Evolutionary conservation across 2,329 filamentous ascomycete species (phyloP).

Genomic region (Penicillium fuscoglaucum): DNA sequence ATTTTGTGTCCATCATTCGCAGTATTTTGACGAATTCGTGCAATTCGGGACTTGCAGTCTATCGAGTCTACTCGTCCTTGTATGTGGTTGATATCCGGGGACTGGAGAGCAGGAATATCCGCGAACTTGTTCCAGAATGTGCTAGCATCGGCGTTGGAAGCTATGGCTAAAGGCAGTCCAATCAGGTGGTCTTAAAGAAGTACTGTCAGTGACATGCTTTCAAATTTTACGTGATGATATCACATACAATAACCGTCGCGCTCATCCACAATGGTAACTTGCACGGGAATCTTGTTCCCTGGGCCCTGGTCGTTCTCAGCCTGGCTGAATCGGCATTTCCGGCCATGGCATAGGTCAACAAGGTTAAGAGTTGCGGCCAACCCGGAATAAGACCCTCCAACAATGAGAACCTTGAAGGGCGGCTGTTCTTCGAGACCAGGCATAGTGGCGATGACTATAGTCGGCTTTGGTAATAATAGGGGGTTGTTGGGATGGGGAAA

Average conservation of each 20-base stretch:
- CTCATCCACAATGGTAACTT: conserved; percentile 73
- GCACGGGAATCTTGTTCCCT: conserved; percentile 36
- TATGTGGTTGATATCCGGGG: conserved; percentile 4
- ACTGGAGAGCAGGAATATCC: conserved; percentile 8
- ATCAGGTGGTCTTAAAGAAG: conserved; percentile 4
- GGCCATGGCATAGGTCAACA: conserved; percentile 62
- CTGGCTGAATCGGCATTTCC: conserved; percentile 9
- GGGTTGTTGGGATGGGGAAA: background rate
- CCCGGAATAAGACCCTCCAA: conserved; percentile 71
- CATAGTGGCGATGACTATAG: conserved; percentile 4
- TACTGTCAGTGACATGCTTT: background rate
- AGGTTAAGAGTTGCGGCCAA: conserved; percentile 67
- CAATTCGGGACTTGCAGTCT: conserved; percentile 7
- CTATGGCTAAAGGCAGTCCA: conserved; percentile 5
- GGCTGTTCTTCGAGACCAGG: conserved; percentile 20
- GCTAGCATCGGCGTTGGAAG: conserved; percentile 3
- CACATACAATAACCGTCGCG: conserved; percentile 71
- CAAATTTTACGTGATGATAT: background rate
- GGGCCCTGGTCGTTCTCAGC: conserved; percentile 47
- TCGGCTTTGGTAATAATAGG: background rate
- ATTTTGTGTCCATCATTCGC: conserved; percentile 3
- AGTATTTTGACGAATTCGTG: background rate
- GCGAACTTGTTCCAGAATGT: conserved; percentile 8
- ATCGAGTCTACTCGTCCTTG: conserved; percentile 6
- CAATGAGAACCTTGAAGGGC: conserved; percentile 59